Evolutionary conservation across 345 rosid species (phyloP).

Genomic region (Syzygium grande): DNA sequence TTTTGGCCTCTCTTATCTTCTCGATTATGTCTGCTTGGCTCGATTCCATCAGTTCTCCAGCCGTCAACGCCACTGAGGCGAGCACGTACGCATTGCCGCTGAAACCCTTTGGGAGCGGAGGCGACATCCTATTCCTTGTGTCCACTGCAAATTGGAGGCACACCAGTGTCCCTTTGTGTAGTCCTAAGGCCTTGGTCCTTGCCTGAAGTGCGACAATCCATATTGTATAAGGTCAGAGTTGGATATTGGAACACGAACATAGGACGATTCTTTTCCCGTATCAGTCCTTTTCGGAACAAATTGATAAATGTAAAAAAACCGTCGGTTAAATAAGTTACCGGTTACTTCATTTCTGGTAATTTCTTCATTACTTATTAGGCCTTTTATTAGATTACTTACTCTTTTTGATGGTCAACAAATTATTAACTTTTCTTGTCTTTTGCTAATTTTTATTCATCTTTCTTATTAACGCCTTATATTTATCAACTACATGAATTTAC

Average conservation of each 20-base stretch:
- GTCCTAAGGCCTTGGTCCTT: slow-evolving; percentile 42
- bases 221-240: neutral
- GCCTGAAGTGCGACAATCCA: slow-evolving; percentile 21
- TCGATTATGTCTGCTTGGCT: slow-evolving; percentile 21
- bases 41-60: slow-evolving; percentile 31
- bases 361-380: neutral
- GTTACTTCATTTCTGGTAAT: neutral
- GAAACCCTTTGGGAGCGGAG: slow-evolving; percentile 41
- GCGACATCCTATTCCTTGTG: slow-evolving; percentile 35
- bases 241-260: neutral
- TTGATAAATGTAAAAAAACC: neutral
- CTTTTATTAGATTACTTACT: neutral
- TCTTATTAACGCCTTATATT: neutral
- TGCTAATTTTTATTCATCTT: neutral
- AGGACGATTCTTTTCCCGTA: neutral
- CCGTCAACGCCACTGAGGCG: slow-evolving; percentile 43
- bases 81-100: slow-evolving; percentile 62
- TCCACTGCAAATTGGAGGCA: slow-evolving; percentile 69
- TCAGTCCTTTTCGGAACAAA: neutral
- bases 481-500: neutral
- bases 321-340: neutral
- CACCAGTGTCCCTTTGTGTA: slow-evolving; percentile 37
- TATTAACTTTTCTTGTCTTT: neutral
- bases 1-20: slow-evolving; percentile 55
- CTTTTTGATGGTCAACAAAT: neutral